Conservation (phyloP, 805 yeast species). For the Ogataea nonfermentans region DNA sequence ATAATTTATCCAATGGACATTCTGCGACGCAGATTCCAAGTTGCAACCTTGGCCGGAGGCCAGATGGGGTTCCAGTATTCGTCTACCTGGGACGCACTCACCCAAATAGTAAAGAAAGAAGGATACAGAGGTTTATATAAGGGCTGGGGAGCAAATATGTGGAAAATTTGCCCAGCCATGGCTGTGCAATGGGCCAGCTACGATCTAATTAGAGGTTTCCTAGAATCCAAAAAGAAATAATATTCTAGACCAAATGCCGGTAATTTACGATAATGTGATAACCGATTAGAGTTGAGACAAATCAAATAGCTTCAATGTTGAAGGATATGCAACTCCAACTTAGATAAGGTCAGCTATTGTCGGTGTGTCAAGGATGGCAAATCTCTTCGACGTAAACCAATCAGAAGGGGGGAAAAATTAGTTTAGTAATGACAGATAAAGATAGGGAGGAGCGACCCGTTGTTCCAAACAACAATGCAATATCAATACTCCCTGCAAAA, state of each 20-base stretch:
- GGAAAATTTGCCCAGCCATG: constrained; percentile 92
- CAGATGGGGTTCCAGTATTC: constrained; percentile 80
- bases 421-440: neutral
- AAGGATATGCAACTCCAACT: no score
- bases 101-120: constrained; percentile 66
- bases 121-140: constrained; percentile 72
- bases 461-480: constrained; percentile 1
- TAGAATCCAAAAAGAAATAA: constrained; percentile 12
- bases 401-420: neutral
- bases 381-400: constrained; percentile 2
- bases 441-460: neutral
- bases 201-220: constrained; percentile 61
- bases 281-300: neutral
- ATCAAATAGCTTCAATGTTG: neutral
- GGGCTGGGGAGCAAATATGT: constrained; percentile 75
- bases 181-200: constrained; percentile 91
- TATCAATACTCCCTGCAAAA: neutral
- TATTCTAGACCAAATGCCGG: neutral
- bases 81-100: constrained; percentile 73
- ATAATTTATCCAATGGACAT: constrained; percentile 90
- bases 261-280: no score
- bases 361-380: neutral
- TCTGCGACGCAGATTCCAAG: constrained; percentile 86
- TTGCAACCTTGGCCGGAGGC: constrained; percentile 73
- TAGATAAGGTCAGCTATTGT: no score